These are phyloP conservation scores for Starmerella bacillaris DNA, from an alignment of 805 yeast genomes.

Conservation along the genomic window DNA sequence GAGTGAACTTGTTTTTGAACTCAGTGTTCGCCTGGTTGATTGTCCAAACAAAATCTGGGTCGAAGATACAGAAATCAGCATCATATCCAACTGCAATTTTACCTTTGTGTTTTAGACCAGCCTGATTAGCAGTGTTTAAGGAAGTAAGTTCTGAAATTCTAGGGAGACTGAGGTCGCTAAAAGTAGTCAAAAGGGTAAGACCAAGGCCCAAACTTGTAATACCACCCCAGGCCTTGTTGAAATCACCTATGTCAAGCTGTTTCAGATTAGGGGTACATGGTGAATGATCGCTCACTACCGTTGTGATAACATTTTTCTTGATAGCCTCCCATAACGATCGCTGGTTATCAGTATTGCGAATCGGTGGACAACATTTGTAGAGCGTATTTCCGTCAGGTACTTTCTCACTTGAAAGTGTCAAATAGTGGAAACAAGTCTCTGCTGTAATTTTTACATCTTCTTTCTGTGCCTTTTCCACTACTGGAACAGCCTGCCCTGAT, in stretches of 20 bases:
- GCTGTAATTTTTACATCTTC: slow-evolving; percentile 37
- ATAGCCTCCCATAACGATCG: slow-evolving; percentile 63
- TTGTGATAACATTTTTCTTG: slow-evolving; percentile 41
- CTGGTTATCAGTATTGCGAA: slow-evolving; percentile 57
- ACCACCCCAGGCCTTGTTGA: slow-evolving; percentile 92
- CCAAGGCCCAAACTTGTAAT: slow-evolving; percentile 87
- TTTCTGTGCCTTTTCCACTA: slow-evolving; percentile 45
- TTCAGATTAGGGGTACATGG: slow-evolving; percentile 90
- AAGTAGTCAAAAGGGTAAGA: slow-evolving; percentile 55
- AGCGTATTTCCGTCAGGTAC: slow-evolving; percentile 65
- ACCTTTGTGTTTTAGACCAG: slow-evolving; percentile 69
- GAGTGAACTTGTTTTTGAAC: slow-evolving; percentile 78
- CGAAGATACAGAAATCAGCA: slow-evolving; percentile 76
- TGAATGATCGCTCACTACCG: slow-evolving; percentile 89
- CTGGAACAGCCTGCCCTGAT: slow-evolving; percentile 62
- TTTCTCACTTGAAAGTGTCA: slow-evolving; percentile 55
- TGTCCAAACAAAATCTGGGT: slow-evolving; percentile 38
- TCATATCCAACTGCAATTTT: slow-evolving; percentile 54
- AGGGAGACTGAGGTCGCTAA: slow-evolving; percentile 35
- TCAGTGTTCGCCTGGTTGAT: slow-evolving; percentile 23
- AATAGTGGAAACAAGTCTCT: slow-evolving; percentile 88
- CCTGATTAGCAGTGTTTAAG: slow-evolving; percentile 67
- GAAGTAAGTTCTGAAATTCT: slow-evolving; percentile 69
- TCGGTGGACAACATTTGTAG: slow-evolving; percentile 92
- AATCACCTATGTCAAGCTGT: slow-evolving; percentile 67